phyloP scores from a whole-genome alignment of 345 rosid genomes.

The Bruguiera gymnorhiza region DNA sequence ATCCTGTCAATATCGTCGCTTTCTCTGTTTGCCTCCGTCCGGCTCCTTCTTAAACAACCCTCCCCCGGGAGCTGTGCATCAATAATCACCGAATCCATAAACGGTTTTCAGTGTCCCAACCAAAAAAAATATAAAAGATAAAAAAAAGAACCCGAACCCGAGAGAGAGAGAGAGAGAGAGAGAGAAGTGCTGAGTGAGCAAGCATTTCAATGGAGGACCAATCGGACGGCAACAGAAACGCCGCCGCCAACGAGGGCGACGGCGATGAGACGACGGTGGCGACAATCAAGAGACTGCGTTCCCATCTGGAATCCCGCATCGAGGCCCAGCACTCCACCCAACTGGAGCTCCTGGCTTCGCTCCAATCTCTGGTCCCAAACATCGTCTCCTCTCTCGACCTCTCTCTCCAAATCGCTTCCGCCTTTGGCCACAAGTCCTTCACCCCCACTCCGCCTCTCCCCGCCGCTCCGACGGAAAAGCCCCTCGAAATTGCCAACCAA shows the following conservation, averaged over 20 bases:
- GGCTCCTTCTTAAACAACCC: too few relatives aligned
- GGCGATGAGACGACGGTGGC: constrained; percentile 18
- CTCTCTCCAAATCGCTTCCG: constrained; percentile 64
- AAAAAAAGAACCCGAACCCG: too few relatives aligned
- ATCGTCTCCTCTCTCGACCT: constrained; percentile 73
- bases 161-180: not conserved
- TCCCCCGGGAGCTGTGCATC: too few relatives aligned
- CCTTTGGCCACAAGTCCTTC: constrained; percentile 66
- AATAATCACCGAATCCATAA: too few relatives aligned
- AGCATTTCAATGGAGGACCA: constrained; percentile 30
- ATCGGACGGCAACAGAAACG: constrained; percentile 36
- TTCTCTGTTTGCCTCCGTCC: too few relatives aligned
- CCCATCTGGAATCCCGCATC: constrained; percentile 69
- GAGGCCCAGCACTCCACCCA: constrained; percentile 56
- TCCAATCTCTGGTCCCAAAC: constrained; percentile 57
- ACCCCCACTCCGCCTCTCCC: constrained; percentile 70
- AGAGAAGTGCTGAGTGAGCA: not conserved
- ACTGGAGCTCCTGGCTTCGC: constrained; percentile 62
- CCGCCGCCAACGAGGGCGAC: constrained; percentile 5
- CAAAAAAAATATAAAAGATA: too few relatives aligned
- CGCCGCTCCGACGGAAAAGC: constrained; percentile 36
- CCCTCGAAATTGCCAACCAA: constrained; percentile 25
- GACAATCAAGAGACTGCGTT: constrained; percentile 54
- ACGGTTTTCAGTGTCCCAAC: too few relatives aligned
- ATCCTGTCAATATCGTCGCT: too few relatives aligned